These are phyloP conservation scores for Penicillium angulare DNA, from an alignment of 495 filamentous ascomycete genomes.

Conservation along the genomic window DNA sequence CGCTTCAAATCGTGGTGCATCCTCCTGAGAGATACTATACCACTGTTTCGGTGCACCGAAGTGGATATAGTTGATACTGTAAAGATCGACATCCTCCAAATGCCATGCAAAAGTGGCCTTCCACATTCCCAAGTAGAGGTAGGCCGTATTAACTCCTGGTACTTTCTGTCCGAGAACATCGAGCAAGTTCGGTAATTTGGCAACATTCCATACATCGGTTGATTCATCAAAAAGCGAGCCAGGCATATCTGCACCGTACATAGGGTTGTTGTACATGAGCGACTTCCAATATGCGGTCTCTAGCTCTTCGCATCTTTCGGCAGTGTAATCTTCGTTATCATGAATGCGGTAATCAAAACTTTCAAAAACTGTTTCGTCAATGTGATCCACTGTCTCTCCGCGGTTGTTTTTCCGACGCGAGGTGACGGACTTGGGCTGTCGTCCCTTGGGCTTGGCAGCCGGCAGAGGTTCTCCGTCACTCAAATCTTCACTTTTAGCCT, in stretches of 20 bases:
- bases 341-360: slow-evolving; percentile 85
- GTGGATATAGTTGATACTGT: slow-evolving; percentile 99
- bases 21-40: slow-evolving; percentile 97
- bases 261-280: slow-evolving; percentile 85
- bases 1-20: slow-evolving; percentile 89
- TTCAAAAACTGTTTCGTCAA: slow-evolving; percentile 85
- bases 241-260: slow-evolving; percentile 96
- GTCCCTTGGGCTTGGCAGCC: slow-evolving; percentile 45
- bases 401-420: slow-evolving; percentile 79
- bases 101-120: slow-evolving; percentile 99
- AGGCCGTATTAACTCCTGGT: slow-evolving; percentile 97
- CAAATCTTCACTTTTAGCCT: slow-evolving; percentile 47
- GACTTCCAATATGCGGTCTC: slow-evolving; percentile 96
- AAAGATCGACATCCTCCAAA: slow-evolving; percentile 96
- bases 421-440: slow-evolving; percentile 59
- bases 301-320: slow-evolving; percentile 88
- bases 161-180: slow-evolving; percentile 94
- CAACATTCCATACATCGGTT: slow-evolving; percentile 87
- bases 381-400: slow-evolving; percentile 62
- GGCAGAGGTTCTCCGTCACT: slow-evolving; percentile 52
- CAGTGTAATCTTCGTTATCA: slow-evolving; percentile 77
- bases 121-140: slow-evolving; percentile 98
- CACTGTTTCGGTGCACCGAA: slow-evolving; percentile 98
- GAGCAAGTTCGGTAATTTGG: slow-evolving; percentile 87
- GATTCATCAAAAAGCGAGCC: slow-evolving; percentile 92